Percentiles rank a stretch among this genome's conserved stretches.
Conservation (phyloP, 164 flowering plant species). For the Umbilicus rupestris region DNA sequence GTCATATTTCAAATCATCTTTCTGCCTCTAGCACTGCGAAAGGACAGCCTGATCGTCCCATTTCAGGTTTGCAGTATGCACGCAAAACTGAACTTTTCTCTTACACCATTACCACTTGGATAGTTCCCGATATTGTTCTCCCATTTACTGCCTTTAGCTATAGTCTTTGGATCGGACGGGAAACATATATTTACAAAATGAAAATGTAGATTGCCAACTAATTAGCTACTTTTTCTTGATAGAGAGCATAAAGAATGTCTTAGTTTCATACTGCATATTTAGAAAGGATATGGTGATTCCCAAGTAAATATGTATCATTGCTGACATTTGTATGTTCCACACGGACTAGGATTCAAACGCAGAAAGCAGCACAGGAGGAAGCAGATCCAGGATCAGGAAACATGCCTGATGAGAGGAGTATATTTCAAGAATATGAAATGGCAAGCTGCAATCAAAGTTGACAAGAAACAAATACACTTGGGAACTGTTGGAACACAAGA, state of each 20-base stretch:
- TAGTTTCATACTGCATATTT: background rate
- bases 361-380: constrained; percentile 80
- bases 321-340: background rate
- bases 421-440: constrained; percentile 96
- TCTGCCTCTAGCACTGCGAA: constrained; percentile 41
- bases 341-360: constrained; percentile 51
- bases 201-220: background rate
- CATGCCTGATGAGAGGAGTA: constrained; percentile 85
- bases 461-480: constrained; percentile 92
- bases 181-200: background rate
- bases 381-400: constrained; percentile 58
- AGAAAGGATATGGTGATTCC: background rate
- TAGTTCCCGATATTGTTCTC: background rate
- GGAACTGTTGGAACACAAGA: constrained; percentile 90
- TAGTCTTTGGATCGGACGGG: background rate
- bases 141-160: background rate
- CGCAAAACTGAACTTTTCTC: background rate
- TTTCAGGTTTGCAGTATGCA: constrained; percentile 34
- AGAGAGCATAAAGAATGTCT: background rate
- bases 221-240: background rate
- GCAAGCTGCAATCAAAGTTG: constrained; percentile 99
- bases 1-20: constrained; percentile 25
- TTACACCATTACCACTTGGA: background rate
- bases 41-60: constrained; percentile 17
- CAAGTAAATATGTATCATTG: background rate